These are phyloP conservation scores for Verbena officinalis DNA, from an alignment of 257 asterid genomes.

Conservation along the genomic window DNA sequence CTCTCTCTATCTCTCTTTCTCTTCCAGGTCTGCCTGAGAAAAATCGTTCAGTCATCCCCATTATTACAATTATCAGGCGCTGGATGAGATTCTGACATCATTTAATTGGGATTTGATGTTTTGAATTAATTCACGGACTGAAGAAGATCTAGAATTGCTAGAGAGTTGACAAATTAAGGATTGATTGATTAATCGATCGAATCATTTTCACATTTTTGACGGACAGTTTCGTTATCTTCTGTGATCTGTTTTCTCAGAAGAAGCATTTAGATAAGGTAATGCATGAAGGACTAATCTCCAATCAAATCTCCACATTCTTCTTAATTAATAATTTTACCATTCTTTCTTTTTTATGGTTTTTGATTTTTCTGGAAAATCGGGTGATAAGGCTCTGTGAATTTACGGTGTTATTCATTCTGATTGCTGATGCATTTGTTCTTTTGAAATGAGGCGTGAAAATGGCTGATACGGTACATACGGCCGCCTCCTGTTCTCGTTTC, in stretches of 20 bases:
- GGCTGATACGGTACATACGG: no score
- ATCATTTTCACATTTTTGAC: not conserved
- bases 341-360: not conserved
- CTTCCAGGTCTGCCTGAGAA: not conserved
- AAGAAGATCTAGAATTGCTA: constrained; percentile 19
- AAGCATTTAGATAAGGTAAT: no score
- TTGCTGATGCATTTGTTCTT: no score
- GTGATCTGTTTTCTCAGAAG: no score
- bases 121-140: not conserved
- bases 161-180: constrained; percentile 23
- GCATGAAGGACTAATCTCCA: not conserved
- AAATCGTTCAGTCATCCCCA: constrained; percentile 40
- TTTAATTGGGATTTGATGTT: not conserved
- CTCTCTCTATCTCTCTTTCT: constrained; percentile 11
- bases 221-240: no score
- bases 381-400: not conserved
- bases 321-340: not conserved
- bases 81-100: constrained; percentile 21
- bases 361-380: no score
- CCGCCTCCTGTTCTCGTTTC: no score
- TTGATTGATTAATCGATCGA: constrained; percentile 2
- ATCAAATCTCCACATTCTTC: not conserved
- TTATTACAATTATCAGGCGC: constrained; percentile 28
- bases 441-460: no score
- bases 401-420: not conserved